Conservation (phyloP, 768 basidiomycete genomes). For the Pleurotus eryngii region DNA sequence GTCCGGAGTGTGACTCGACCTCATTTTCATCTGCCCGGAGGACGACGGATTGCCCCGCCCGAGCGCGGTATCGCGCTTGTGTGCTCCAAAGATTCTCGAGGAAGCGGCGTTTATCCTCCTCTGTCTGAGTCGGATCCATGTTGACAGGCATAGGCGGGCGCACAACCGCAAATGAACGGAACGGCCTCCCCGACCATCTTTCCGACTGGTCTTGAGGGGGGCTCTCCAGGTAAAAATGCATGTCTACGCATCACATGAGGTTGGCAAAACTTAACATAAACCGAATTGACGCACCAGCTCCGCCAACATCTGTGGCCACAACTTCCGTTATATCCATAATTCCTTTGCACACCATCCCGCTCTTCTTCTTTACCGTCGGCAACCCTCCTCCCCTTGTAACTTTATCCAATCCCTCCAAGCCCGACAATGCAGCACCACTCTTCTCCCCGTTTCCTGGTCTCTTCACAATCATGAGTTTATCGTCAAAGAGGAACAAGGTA, state of each 20-base stretch:
- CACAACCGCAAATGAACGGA: constrained; percentile 76
- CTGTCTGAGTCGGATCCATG: constrained; percentile 61
- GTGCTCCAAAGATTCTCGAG: constrained; percentile 86
- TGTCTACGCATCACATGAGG: constrained; percentile 46
- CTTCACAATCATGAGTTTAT: constrained; percentile 90
- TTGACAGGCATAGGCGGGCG: constrained; percentile 67
- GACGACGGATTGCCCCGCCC: constrained; percentile 69
- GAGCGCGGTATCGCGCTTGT: constrained; percentile 78
- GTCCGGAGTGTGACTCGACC: constrained; percentile 65
- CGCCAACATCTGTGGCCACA: constrained; percentile 81
- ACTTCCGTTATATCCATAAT: constrained; percentile 83
- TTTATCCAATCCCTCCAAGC: constrained; percentile 77
- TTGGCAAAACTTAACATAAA: neutral
- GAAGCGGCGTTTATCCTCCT: constrained; percentile 75
- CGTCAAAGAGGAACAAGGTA: constrained; percentile 90
- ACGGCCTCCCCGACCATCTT: constrained; percentile 84
- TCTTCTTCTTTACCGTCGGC: constrained; percentile 68
- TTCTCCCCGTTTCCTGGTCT: constrained; percentile 76
- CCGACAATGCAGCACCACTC: constrained; percentile 65
- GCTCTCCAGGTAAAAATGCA: constrained; percentile 81
- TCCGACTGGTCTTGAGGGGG: constrained; percentile 82
- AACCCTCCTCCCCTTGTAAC: constrained; percentile 61
- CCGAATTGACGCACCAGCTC: constrained; percentile 55
- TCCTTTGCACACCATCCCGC: constrained; percentile 79
- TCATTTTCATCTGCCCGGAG: constrained; percentile 70